phyloP scores from a whole-genome alignment of 1,284 basidiomycete genomes.

The Naganishia liquefaciens region DNA sequence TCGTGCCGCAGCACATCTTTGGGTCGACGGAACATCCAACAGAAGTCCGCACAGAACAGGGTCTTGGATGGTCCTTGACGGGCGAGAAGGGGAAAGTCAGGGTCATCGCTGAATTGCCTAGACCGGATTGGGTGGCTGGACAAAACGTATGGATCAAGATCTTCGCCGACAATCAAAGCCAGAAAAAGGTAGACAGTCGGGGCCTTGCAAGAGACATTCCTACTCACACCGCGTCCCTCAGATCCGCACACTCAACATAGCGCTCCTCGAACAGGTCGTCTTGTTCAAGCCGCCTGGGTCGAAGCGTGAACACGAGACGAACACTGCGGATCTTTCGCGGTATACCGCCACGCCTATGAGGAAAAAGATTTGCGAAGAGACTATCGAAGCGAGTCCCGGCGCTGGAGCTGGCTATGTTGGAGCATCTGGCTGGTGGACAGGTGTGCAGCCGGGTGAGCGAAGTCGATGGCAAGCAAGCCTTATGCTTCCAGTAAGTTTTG shows the following conservation, averaged over 20 bases:
- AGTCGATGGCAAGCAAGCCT: slow-evolving; percentile 63
- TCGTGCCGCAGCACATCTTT: slow-evolving; percentile 68
- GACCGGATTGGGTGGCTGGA: slow-evolving; percentile 81
- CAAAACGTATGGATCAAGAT: slow-evolving; percentile 75
- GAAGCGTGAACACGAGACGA: slow-evolving; percentile 7
- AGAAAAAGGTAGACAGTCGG: slow-evolving; percentile 58
- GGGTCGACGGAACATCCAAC: slow-evolving; percentile 66
- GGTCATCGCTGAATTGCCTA: slow-evolving; percentile 70
- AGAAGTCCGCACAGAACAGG: slow-evolving; percentile 62
- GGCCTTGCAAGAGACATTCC: background rate
- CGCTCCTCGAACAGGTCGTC: slow-evolving; percentile 67
- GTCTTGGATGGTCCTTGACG: slow-evolving; percentile 61
- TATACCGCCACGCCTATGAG: slow-evolving; percentile 45
- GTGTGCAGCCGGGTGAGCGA: slow-evolving; percentile 66
- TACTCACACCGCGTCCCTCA: slow-evolving; percentile 34
- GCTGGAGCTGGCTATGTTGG: slow-evolving; percentile 57
- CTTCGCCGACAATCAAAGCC: slow-evolving; percentile 70
- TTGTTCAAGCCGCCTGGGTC: slow-evolving; percentile 15
- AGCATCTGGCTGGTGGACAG: slow-evolving; percentile 78
- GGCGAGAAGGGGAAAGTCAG: slow-evolving; percentile 69
- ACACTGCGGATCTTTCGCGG: slow-evolving; percentile 17
- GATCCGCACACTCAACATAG: slow-evolving; percentile 68
- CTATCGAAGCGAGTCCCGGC: slow-evolving; percentile 67
- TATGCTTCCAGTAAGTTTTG: slow-evolving; percentile 67
- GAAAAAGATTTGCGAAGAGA: slow-evolving; percentile 67